These are phyloP conservation scores for Argentina anserina DNA, from an alignment of 306 rosid genomes.

Conservation along the genomic window DNA sequence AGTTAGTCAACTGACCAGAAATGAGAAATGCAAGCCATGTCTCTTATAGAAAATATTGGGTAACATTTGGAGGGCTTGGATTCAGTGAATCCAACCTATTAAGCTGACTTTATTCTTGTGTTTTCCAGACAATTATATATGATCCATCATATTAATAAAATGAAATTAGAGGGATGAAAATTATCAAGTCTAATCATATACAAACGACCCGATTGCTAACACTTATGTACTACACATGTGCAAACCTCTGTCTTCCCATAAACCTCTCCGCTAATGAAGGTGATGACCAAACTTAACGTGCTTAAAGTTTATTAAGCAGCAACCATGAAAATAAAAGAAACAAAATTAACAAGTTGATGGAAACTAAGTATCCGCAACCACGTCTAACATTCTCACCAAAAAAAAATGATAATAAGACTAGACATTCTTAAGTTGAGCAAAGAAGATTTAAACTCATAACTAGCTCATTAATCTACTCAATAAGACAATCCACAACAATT, in stretches of 20 bases:
- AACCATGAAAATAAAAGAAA: neutral
- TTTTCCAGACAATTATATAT: neutral
- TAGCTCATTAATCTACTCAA: neutral
- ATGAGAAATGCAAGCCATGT: neutral
- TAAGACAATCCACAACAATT: neutral
- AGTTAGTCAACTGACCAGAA: neutral
- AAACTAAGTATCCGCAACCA: neutral
- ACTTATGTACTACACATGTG: neutral
- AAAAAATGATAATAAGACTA: neutral
- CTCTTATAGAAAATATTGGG: neutral
- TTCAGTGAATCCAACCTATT: neutral
- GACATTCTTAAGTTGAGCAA: neutral
- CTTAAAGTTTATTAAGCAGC: neutral
- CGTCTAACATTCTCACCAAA: no score
- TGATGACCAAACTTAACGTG: neutral
- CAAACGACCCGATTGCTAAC: neutral
- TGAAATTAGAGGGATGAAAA: conserved; percentile 4
- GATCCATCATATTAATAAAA: neutral
- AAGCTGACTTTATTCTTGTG: neutral
- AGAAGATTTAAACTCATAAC: neutral
- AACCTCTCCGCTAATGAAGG: conserved; percentile 3
- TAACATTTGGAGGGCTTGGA: neutral
- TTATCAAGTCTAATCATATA: neutral
- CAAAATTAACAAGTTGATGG: neutral
- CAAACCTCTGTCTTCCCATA: conserved; percentile 5